These are phyloP conservation scores for Candida railenensis DNA, from an alignment of 805 yeast genomes.

Conservation along the genomic window DNA sequence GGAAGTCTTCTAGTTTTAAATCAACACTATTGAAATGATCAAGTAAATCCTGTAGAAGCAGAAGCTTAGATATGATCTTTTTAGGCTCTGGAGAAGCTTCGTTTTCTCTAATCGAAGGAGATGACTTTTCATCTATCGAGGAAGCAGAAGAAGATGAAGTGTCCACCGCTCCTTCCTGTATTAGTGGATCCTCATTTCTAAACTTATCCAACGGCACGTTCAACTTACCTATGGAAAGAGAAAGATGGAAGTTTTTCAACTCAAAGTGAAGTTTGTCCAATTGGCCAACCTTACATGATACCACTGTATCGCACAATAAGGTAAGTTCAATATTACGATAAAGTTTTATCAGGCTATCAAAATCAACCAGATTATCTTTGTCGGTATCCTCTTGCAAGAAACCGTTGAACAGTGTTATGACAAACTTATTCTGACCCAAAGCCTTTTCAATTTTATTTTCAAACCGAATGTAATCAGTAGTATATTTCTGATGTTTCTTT, in stretches of 20 bases:
- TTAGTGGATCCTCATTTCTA: background rate
- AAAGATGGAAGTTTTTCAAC: conserved; percentile 11
- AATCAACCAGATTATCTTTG: conserved; percentile 9
- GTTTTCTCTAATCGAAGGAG: background rate
- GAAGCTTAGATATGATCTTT: background rate
- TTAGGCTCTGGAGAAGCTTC: background rate
- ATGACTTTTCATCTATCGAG: background rate
- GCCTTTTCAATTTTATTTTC: conserved; percentile 15
- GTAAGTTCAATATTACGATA: conserved; percentile 25
- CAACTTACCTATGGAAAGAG: conserved; percentile 10
- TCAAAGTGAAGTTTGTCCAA: conserved; percentile 15
- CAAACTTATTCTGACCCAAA: conserved; percentile 13
- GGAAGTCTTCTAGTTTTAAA: conserved; percentile 25
- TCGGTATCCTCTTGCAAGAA: conserved; percentile 8
- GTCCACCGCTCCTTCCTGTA: background rate
- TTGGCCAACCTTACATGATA: conserved; percentile 12
- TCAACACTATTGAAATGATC: conserved; percentile 8
- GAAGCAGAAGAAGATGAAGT: background rate
- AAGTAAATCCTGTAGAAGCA: background rate
- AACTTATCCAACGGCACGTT: conserved; percentile 7
- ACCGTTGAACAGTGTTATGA: conserved; percentile 21
- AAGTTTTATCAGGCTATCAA: conserved; percentile 15
- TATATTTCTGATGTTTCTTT: conserved; percentile 12
- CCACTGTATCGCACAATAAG: conserved; percentile 18
- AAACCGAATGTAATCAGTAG: conserved; percentile 21